Evolutionary conservation across 805 yeast genomes (phyloP).

Genomic region (Danielia reshetovae): DNA sequence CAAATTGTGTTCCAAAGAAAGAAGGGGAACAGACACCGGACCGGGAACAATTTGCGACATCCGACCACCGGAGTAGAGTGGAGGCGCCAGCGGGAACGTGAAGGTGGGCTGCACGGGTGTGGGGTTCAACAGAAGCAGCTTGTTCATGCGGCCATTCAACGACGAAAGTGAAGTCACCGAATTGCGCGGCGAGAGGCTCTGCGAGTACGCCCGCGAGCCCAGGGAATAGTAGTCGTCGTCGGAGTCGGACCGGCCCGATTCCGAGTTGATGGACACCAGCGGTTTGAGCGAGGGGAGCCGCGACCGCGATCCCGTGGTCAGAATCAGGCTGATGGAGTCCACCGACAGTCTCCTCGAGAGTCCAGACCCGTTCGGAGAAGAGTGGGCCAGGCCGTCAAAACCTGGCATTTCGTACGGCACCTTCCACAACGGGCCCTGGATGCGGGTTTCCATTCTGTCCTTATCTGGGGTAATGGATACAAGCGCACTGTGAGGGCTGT

Average conservation of each 20-base stretch:
- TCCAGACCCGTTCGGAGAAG: constrained; percentile 12
- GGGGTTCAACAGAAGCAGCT: constrained; percentile 4
- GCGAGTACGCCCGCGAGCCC: constrained; percentile 4
- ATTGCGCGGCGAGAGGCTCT: constrained; percentile 11
- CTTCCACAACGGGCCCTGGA: constrained; percentile 53
- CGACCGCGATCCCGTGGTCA: constrained; percentile 32
- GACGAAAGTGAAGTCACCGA: constrained; percentile 17
- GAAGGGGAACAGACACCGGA: constrained; percentile 3
- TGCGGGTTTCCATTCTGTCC: constrained; percentile 20
- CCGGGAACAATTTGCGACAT: no score
- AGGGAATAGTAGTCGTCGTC: constrained; percentile 24
- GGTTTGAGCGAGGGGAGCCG: constrained; percentile 31
- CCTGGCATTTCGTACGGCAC: constrained; percentile 57
- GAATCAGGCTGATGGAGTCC: constrained; percentile 48
- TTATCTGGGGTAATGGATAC: neutral
- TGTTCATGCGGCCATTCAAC: constrained; percentile 15
- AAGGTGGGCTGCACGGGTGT: constrained; percentile 1
- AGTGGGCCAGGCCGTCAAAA: constrained; percentile 11
- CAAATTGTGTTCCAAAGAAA: constrained; percentile 10
- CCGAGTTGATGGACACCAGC: constrained; percentile 18
- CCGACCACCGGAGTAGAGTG: neutral
- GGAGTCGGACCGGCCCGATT: constrained; percentile 8
- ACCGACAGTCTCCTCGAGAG: constrained; percentile 41
- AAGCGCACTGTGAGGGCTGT: constrained; percentile 4
- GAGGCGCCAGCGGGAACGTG: neutral